Conservation (phyloP, 1,139 yeast genomes). For the Komagataea norvegica region DNA sequence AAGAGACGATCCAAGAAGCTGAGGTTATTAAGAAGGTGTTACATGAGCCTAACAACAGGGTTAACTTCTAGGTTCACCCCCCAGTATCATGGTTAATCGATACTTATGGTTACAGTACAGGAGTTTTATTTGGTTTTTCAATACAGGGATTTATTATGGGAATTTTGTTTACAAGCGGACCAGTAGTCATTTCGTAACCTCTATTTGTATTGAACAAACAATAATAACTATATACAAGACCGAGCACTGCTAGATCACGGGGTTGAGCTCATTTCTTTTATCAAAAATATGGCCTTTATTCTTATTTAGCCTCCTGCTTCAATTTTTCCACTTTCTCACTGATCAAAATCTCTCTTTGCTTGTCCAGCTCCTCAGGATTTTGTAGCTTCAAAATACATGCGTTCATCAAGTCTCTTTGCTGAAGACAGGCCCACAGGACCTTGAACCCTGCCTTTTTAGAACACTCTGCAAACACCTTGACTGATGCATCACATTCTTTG, state of each 20-base stretch:
- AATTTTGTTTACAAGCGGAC: too few relatives aligned
- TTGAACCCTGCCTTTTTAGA: constrained; percentile 48
- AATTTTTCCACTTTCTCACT: constrained; percentile 44
- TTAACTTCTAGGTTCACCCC: constrained; percentile 25
- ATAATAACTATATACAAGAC: too few relatives aligned
- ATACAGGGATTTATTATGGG: too few relatives aligned
- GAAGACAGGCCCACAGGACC: constrained; percentile 53
- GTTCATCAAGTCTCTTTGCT: constrained; percentile 59
- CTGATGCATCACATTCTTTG: constrained; percentile 63
- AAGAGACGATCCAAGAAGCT: constrained; percentile 6
- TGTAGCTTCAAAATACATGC: constrained; percentile 69
- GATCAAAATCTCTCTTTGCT: constrained; percentile 62
- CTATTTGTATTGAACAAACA: too few relatives aligned
- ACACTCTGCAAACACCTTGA: constrained; percentile 52
- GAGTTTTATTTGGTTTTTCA: too few relatives aligned
- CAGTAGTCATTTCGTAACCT: too few relatives aligned
- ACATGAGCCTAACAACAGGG: constrained; percentile 25
- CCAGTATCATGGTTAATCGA: too few relatives aligned
- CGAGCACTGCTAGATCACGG: too few relatives aligned
- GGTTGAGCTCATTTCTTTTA: too few relatives aligned
- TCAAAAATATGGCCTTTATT: too few relatives aligned
- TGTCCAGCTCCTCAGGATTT: constrained; percentile 63
- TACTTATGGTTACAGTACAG: too few relatives aligned
- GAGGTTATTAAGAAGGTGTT: constrained; percentile 15
- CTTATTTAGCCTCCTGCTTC: too few relatives aligned